phyloP scores from a whole-genome alignment of 345 rosid genomes.

The Aegle marmelos region DNA sequence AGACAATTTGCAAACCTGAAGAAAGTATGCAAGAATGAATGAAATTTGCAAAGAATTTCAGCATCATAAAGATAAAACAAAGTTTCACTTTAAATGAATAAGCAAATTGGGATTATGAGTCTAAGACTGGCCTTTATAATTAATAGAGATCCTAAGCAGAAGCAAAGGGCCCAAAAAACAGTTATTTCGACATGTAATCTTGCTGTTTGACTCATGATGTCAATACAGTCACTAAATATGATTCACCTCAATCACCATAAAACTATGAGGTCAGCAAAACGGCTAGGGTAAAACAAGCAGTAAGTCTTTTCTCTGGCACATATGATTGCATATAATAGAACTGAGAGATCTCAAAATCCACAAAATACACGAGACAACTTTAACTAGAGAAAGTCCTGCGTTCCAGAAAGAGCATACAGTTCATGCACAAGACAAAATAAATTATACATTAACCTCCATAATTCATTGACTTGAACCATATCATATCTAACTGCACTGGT shows the following conservation, averaged over 20 bases:
- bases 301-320: neutral
- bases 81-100: neutral
- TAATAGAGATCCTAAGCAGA: neutral
- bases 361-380: neutral
- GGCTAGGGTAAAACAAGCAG: neutral
- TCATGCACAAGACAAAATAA: neutral
- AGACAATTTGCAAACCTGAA: constrained; percentile 73
- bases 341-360: neutral
- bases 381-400: neutral
- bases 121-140: neutral
- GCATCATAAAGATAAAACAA: neutral
- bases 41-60: neutral
- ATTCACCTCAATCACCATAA: neutral
- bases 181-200: neutral
- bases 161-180: neutral
- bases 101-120: neutral
- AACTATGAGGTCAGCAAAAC: neutral
- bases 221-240: neutral
- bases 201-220: neutral
- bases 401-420: neutral
- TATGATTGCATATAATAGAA: neutral
- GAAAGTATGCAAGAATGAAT: constrained; percentile 3
- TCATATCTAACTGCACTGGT: neutral
- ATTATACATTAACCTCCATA: neutral
- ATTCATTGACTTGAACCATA: neutral